Evolutionary conservation across 257 asterid genomes (phyloP), one percentile per base, ranked within the genome.

Genomic region (Solanum virginianum): DNA sequence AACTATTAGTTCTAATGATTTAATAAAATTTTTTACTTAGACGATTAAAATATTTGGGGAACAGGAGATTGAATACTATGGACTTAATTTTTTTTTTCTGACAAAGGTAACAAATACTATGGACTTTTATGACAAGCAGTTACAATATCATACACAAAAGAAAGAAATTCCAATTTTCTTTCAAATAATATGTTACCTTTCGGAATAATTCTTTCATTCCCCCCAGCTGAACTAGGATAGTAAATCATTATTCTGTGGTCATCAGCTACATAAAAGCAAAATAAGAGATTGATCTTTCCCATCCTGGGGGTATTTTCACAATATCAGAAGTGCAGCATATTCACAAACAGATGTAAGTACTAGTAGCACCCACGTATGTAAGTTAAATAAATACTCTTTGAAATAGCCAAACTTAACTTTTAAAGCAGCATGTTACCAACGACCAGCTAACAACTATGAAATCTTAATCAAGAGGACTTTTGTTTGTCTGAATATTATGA

Each of bases 161-260:
- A 51, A 87, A 39, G 63, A 62, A 26, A 8, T 80, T 81, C 51
- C 81, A 83, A 51, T 77, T 77, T 77, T 77, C 41, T 49, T 75
- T 49, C 14, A 24, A 51, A 10, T 72, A 81, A 79, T 74, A 20
- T 47, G 88, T 88, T 86, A 94, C 99, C 99, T 96, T 96, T 22
- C 99, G 96, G 85, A 96, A 96, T 91, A 96, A 89, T 85, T 94
- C 95, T 88, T 96, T 96, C 99, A 96, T 96, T 66, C 99, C 99
- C 81, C 99, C 98, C 99, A 24, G 99, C 99, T 83, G 99, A 91
- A 90, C 98, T 96, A 84, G 99, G 99, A 87, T 96, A 96, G 87
- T 96, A 96, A 85, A 96, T 96, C 99, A 94, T 96, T 85, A 97
- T 94, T 83, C 98, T 90, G 90, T 97, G 99, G 88, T 97, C 95